Percentiles rank a stretch among this genome's conserved stretches.
These are phyloP conservation scores for Cystobasidium ongulense DNA, from an alignment of 768 basidiomycete species.

Conservation along the genomic window DNA sequence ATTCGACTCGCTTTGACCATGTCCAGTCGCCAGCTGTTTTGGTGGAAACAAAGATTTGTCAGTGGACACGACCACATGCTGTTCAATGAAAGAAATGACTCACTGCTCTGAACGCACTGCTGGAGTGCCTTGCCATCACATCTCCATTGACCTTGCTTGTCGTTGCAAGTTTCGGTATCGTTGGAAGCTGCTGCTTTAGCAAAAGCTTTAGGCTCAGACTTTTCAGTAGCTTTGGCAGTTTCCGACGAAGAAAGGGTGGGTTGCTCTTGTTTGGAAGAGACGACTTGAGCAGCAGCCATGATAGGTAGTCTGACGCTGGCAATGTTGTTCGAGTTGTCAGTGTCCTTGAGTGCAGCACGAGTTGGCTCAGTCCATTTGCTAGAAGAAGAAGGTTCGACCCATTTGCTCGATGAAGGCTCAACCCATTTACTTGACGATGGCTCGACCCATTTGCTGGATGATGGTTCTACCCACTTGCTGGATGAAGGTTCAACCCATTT, in stretches of 20 bases:
- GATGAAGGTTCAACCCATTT: not conserved
- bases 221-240: not conserved
- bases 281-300: not conserved
- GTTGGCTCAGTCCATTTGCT: not conserved
- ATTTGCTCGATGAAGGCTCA: not conserved
- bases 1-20: not conserved
- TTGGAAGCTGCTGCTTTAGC: not conserved
- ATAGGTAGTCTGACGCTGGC: not conserved
- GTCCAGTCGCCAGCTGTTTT: not conserved
- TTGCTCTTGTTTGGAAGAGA: not conserved
- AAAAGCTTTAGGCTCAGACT: not conserved
- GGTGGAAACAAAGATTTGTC: not conserved
- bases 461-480: not conserved
- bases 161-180: not conserved
- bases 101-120: not conserved
- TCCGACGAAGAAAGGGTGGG: not conserved
- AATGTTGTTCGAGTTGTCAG: not conserved
- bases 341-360: not conserved
- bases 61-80: not conserved
- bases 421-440: not conserved
- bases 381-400: not conserved
- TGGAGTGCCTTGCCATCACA: not conserved
- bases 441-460: not conserved
- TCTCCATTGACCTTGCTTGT: constrained; percentile 6
- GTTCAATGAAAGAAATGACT: not conserved